Evolutionary conservation across 2,329 filamentous ascomycete genomes (phyloP).

Genomic region (Fusarium sp.): DNA sequence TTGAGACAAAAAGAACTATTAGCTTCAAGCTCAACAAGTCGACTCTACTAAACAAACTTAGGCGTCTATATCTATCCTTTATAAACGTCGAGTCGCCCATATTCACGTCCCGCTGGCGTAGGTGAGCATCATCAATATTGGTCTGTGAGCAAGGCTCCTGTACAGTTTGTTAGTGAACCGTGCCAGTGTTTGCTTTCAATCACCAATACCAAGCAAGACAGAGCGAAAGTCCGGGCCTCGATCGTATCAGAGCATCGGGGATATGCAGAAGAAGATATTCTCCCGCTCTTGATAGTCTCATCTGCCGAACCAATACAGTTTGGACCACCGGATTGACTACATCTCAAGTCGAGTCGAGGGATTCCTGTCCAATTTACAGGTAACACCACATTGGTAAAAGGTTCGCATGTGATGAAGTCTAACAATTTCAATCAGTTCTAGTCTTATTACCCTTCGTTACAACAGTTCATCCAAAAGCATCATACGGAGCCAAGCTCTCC

Average conservation of each 20-base stretch:
- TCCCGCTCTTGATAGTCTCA: neutral
- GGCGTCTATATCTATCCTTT: neutral
- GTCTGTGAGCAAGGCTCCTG: neutral
- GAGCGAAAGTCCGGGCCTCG: neutral
- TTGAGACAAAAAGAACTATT: no score
- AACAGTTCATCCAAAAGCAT: neutral
- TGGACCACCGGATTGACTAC: neutral
- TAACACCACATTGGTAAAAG: neutral
- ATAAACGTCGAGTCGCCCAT: neutral
- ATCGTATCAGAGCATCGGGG: neutral
- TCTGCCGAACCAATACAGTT: neutral
- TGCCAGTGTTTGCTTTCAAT: neutral
- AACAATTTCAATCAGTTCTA: neutral
- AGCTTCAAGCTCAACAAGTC: neutral
- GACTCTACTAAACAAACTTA: neutral
- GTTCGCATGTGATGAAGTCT: neutral
- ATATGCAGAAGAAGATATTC: neutral
- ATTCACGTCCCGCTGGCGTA: neutral
- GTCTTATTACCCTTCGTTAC: neutral
- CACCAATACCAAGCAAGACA: neutral
- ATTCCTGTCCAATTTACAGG: neutral
- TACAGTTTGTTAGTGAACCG: conserved; percentile 3
- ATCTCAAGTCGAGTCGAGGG: neutral
- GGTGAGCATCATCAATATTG: neutral
- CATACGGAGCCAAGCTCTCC: neutral